Conservation (phyloP, 306 rosid species). For the Ormosia emarginata region DNA sequence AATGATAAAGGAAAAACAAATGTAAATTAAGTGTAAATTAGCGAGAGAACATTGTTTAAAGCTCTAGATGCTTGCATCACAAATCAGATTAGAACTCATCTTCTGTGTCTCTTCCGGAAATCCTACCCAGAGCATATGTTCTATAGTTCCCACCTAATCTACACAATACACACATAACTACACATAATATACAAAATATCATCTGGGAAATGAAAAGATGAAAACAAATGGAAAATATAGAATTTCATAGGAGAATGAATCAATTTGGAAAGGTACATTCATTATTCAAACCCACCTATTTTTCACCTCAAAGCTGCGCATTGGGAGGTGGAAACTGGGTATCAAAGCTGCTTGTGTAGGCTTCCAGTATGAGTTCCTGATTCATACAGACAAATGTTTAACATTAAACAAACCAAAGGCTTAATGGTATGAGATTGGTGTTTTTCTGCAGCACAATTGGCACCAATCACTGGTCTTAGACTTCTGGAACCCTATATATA, state of each 20-base stretch:
- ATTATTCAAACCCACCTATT: conserved; percentile 51
- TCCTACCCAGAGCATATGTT: neutral
- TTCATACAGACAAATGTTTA: conserved; percentile 5
- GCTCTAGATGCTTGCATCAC: neutral
- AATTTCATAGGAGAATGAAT: neutral
- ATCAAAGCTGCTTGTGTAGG: conserved; percentile 62
- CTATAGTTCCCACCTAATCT: conserved; percentile 8
- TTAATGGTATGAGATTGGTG: neutral
- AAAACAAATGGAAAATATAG: conserved; percentile 1
- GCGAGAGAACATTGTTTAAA: neutral
- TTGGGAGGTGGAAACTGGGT: conserved; percentile 78
- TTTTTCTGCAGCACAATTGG: neutral
- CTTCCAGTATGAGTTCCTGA: conserved; percentile 59
- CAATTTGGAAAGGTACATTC: conserved; percentile 2
- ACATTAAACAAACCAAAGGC: conserved; percentile 15
- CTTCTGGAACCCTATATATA: too few relatives aligned
- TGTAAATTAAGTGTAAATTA: neutral
- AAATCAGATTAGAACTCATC: neutral
- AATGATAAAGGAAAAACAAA: neutral
- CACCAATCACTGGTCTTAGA: neutral
- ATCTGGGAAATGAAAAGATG: neutral
- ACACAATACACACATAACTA: neutral
- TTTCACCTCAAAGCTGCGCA: conserved; percentile 89
- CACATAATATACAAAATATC: neutral
- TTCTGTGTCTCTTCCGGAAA: neutral